Base-by-base conservation (phyloP, 2,329 filamentous ascomycete species). In the Orbilia oligospora region DNA sequence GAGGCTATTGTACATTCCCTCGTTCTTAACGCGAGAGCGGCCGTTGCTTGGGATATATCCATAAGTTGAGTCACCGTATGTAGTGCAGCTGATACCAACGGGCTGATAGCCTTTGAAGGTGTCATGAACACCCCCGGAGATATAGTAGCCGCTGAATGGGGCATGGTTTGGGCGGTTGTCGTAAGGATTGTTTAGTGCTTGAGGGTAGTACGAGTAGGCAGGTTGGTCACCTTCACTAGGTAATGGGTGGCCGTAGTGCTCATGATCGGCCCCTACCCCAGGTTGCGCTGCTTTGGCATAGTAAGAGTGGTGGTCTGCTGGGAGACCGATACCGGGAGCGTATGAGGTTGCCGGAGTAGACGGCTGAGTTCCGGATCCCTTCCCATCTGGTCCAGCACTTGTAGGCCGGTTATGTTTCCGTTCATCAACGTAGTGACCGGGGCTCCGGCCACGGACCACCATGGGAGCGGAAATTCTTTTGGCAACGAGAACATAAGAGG, bases 361-460 rank as follows among this genome's bases (percentile, higher is more conserved):
- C 77, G 84, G 83, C 51, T 90, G 88, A 80, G 73, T 77, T 53
- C 73, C 73, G 12, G 73, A 77, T 22, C 73, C 73, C 33, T 77
- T 77, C 5, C 73, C 89, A 44, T 90, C 89, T 0, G 90, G 90
- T 14, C 92, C 91, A 71, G 92, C 91, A 82, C 91, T 93, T 81
- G 90, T 89, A 1, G 90, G 88, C 83, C 90, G 93, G 18, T 71
- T 79, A 66, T 90, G 88, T 69, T 91, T 88, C 80, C 91, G 87
- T 80, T 91, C 90, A 53, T 91, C 89, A 82, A 92, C 91, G 84
- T 94, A 94, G 82, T 94, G 93, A 0, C 92, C 93, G 0, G 93
- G 93, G 6, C 92, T 94, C 27, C 93, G 89, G 5, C 93, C 93
- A 22, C 93, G 91, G n/a, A 96, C 93, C 81, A 97, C 93, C 88